Evolutionary conservation across 2,329 filamentous ascomycete species (phyloP).

Genomic region (Moelleriella libera): DNA sequence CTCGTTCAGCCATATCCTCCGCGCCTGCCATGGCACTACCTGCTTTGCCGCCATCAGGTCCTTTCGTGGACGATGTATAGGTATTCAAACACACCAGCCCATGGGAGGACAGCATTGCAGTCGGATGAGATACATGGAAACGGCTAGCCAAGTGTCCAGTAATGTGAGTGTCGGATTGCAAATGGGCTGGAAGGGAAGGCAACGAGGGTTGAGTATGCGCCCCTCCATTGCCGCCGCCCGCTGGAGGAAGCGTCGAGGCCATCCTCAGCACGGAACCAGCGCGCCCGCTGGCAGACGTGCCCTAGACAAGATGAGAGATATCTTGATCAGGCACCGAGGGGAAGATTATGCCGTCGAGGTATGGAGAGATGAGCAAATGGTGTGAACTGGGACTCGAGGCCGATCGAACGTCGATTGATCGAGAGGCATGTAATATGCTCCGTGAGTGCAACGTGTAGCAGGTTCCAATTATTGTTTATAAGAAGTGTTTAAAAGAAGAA

Average conservation of each 20-base stretch:
- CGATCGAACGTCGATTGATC: too few relatives aligned
- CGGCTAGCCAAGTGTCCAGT: constrained; percentile 75
- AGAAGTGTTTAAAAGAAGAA: too few relatives aligned
- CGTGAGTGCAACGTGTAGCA: too few relatives aligned
- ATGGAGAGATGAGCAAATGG: too few relatives aligned
- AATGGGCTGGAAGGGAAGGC: constrained; percentile 73
- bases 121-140: constrained; percentile 83
- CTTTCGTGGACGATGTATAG: constrained; percentile 78
- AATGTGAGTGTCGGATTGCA: constrained; percentile 63
- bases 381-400: too few relatives aligned
- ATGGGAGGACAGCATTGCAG: constrained; percentile 79
- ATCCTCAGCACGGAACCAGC: constrained; percentile 29
- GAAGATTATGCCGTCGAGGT: too few relatives aligned
- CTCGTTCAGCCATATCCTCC: constrained; percentile 78
- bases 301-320: background rate
- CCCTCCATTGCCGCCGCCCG: constrained; percentile 35
- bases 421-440: too few relatives aligned
- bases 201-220: constrained; percentile 75
- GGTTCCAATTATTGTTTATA: too few relatives aligned
- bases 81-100: constrained; percentile 89
- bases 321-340: background rate
- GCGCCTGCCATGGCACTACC: constrained; percentile 86
- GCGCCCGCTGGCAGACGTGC: background rate
- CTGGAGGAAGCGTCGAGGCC: constrained; percentile 42
- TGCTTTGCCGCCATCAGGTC: constrained; percentile 79